Percentiles rank a stretch among this genome's conserved stretches.
These are phyloP conservation scores for Polytrichum commune DNA, from an alignment of 225 moss, liverwort and hornwort species.

Conservation along the genomic window DNA sequence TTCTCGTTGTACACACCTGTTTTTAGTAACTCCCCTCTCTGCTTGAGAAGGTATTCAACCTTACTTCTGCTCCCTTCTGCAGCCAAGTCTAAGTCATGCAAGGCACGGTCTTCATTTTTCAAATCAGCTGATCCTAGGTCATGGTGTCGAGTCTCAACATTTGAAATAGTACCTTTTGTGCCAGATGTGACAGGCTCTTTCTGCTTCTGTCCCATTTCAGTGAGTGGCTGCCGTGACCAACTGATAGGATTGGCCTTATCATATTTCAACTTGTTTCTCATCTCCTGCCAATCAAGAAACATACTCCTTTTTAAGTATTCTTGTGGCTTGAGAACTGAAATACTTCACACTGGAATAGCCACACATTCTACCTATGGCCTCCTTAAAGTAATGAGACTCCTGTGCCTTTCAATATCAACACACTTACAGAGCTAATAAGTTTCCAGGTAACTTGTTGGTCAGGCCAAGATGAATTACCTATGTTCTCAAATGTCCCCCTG, in stretches of 20 bases:
- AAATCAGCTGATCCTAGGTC: conserved; percentile 4
- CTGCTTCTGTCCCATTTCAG: conserved; percentile 9
- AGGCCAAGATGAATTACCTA: neutral
- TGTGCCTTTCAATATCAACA: neutral
- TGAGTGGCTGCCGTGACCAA: conserved; percentile 10
- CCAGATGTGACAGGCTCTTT: neutral
- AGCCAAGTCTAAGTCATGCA: neutral
- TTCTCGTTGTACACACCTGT: conserved; percentile 24
- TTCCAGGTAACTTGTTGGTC: neutral
- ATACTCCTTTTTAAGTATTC: no score
- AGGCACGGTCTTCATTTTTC: conserved; percentile 1
- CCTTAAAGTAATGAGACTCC: no score
- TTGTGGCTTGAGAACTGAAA: no score
- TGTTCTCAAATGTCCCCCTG: no score
- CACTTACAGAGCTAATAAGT: neutral
- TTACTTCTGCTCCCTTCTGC: neutral
- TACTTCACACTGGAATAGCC: neutral
- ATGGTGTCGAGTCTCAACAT: conserved; percentile 1
- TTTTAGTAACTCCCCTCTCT: conserved; percentile 17
- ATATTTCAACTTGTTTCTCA: neutral
- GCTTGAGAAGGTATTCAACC: conserved; percentile 6
- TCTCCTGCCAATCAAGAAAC: neutral
- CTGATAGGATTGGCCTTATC: neutral
- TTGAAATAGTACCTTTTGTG: neutral
- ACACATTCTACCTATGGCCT: neutral